These are phyloP conservation scores for Panellus pusillus DNA, from an alignment of 768 basidiomycete genomes.

Conservation along the genomic window DNA sequence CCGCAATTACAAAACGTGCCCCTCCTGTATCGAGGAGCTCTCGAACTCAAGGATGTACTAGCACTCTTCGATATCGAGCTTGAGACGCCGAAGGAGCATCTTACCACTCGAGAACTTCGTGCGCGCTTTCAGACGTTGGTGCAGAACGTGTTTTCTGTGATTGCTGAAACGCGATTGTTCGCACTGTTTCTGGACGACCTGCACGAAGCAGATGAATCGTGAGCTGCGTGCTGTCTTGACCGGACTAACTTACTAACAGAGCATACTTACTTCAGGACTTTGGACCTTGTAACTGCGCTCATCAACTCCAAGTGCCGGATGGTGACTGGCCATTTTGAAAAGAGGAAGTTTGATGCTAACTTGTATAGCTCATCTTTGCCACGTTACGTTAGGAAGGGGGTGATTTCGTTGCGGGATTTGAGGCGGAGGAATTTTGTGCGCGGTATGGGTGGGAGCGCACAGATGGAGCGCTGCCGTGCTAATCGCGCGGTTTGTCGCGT, in stretches of 20 bases:
- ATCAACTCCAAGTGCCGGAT: slow-evolving; percentile 66
- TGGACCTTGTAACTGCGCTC: slow-evolving; percentile 66
- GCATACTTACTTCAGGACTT: slow-evolving; percentile 41
- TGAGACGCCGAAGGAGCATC: slow-evolving; percentile 51
- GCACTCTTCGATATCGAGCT: slow-evolving; percentile 52
- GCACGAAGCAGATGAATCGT: slow-evolving; percentile 76
- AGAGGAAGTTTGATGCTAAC: slow-evolving; percentile 7
- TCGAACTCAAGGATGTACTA: slow-evolving; percentile 66
- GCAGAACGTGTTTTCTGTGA: slow-evolving; percentile 66
- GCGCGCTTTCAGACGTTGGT: slow-evolving; percentile 72
- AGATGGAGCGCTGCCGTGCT: too few relatives aligned
- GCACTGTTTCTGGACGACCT: slow-evolving; percentile 74
- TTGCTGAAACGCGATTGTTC: slow-evolving; percentile 69
- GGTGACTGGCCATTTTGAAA: slow-evolving; percentile 33
- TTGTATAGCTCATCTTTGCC: slow-evolving; percentile 57
- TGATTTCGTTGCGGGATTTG: too few relatives aligned
- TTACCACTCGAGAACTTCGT: slow-evolving; percentile 60
- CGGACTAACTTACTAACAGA: neutral
- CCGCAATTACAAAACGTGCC: slow-evolving; percentile 71
- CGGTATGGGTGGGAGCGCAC: too few relatives aligned
- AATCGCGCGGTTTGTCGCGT: too few relatives aligned
- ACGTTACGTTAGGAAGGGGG: slow-evolving; percentile 62
- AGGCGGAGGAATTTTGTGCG: too few relatives aligned
- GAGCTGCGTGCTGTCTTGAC: slow-evolving; percentile 2
- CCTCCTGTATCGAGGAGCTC: slow-evolving; percentile 67